Evolutionary conservation across 306 rosid genomes (phyloP).

Genomic region (Parietaria judaica): DNA sequence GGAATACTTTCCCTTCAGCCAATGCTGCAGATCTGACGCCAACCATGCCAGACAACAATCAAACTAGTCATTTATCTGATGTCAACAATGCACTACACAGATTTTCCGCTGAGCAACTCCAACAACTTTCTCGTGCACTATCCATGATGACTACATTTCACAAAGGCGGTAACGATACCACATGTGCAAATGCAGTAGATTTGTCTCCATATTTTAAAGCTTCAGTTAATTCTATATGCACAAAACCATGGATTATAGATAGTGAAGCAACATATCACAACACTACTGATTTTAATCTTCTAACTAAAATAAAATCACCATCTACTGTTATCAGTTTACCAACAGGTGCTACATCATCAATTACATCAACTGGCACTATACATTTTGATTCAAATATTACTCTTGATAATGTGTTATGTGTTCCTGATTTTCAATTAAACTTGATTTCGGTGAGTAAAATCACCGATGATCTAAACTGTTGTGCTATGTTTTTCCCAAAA

Average conservation of each 20-base stretch:
- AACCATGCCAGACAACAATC: neutral
- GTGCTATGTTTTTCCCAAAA: constrained; percentile 4
- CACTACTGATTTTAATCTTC: neutral
- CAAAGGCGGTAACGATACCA: neutral
- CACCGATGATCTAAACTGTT: constrained; percentile 6
- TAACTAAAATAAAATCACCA: neutral
- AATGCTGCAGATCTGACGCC: neutral
- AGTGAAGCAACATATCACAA: constrained; percentile 16
- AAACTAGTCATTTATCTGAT: neutral
- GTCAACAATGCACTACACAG: neutral
- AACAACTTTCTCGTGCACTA: constrained; percentile 2
- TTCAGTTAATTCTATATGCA: constrained; percentile 13
- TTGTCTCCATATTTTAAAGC: constrained; percentile 7
- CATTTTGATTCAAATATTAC: neutral
- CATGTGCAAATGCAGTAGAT: constrained; percentile 14
- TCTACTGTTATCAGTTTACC: constrained; percentile 15
- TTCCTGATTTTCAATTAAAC: constrained; percentile 16
- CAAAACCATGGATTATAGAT: constrained; percentile 8
- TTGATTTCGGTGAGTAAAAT: constrained; percentile 11
- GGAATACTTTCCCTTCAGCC: neutral
- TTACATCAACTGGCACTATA: neutral
- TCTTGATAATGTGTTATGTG: constrained; percentile 18
- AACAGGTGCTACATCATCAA: constrained; percentile 1
- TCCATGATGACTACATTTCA: neutral
- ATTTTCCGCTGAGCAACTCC: neutral